phyloP scores from a whole-genome alignment of 169 alveolate species.

The Perkinsus chesapeaki region DNA sequence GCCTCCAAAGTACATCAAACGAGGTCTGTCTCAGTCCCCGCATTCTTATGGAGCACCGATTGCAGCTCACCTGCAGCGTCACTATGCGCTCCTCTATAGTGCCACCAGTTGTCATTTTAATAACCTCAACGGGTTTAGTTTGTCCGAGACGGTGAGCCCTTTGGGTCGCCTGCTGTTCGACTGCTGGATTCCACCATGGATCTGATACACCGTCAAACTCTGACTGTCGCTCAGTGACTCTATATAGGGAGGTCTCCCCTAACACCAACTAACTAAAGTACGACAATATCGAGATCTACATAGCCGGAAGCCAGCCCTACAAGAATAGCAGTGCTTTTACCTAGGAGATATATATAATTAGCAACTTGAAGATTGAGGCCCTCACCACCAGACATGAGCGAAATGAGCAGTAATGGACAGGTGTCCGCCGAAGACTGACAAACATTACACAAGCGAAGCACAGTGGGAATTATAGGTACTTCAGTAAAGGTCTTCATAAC shows the following conservation, averaged over 20 bases:
- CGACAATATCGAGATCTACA: neutral
- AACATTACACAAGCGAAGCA: neutral
- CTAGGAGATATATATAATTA: constrained; percentile 79
- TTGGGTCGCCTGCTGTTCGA: constrained; percentile 80
- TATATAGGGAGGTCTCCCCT: no score
- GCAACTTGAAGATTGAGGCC: constrained; percentile 96
- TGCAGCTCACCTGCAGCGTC: constrained; percentile 35
- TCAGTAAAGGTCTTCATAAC: constrained; percentile 50
- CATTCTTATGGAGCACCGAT: neutral
- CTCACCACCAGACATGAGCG: constrained; percentile 93
- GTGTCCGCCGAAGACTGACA: neutral
- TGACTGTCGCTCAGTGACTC: no score
- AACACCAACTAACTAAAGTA: no score
- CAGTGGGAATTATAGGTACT: constrained; percentile 20
- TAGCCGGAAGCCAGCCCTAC: neutral
- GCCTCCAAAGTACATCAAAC: no score
- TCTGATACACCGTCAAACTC: no score
- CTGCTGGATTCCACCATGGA: constrained; percentile 86
- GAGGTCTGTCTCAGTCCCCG: no score
- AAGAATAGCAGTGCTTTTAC: no score
- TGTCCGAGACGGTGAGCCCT: constrained; percentile 81
- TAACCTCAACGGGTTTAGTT: constrained; percentile 60
- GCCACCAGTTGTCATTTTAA: constrained; percentile 60
- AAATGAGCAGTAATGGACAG: constrained; percentile 52
- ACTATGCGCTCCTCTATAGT: constrained; percentile 77